Base-by-base conservation (phyloP, 495 filamentous ascomycete genomes). In the Hypoxylon fuscum region DNA sequence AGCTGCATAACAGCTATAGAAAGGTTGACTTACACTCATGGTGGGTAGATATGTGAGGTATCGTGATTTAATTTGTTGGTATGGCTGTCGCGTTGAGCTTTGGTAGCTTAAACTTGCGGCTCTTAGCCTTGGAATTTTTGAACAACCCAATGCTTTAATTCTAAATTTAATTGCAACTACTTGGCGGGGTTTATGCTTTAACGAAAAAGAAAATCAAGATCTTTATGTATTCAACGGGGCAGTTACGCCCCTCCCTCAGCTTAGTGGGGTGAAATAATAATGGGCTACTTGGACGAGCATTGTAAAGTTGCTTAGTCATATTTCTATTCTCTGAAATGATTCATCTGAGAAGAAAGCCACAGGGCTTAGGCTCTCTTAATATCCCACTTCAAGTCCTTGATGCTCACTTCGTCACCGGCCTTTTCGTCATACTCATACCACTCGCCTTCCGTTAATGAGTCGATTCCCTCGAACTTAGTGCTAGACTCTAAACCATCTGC, bases 331-430 rank as follows among this genome's bases (percentile, higher is more conserved):
- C 32, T 34, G 5, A 12, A 14, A 14, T 8, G 37, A 4, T 9
- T 1, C 4, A 21, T 15, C 25, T 50, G 7, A 11, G 3, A 1
- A 7, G 6, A 22, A 3, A 32, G 12, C 15, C 6, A 50, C 1
- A 38, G 17, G 21, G 1, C 34, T 69, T 59, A 91, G 8, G 83
- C 83, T 54, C 90, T 80, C 61, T 85, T 84, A 60, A 99, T 88
- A 62, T 89, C 86, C 92, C 92, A 99, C 66, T 85, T 91, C 45
- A 97, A 59, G 38, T 97, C 92, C 77, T 94, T 97, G 69, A 99
- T 93, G 70, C 89, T 80, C 12, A 82, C 79, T 46, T 82, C 78
- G 4, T 81, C 77, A 1, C 72, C 78, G 15, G 87, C 79, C 76
- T 91, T 90, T 75, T 82, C 79, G 23, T 82, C 79, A 41, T 82